Evolutionary conservation across 2,329 filamentous ascomycete genomes (phyloP).

Genomic region (Uncinocarpus reesii): DNA sequence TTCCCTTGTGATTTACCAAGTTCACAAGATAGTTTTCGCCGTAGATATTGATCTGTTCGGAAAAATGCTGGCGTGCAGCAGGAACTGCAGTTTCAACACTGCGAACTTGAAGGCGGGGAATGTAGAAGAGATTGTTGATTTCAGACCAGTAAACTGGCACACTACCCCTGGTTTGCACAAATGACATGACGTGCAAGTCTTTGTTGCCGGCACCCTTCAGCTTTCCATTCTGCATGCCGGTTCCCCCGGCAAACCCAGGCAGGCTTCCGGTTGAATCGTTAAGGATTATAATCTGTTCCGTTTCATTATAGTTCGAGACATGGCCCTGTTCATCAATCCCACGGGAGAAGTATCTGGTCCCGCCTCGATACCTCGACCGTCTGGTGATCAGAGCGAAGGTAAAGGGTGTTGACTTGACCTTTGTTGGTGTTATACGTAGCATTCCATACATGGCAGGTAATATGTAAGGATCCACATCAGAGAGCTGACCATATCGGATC

Average conservation of each 20-base stretch:
- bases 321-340: slow-evolving; percentile 88
- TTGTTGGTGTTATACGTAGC: slow-evolving; percentile 79
- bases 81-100: slow-evolving; percentile 68
- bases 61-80: slow-evolving; percentile 77
- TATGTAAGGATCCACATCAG: slow-evolving; percentile 79
- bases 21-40: slow-evolving; percentile 97
- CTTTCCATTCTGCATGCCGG: slow-evolving; percentile 65
- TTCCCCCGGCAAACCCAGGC: slow-evolving; percentile 68
- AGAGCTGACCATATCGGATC: slow-evolving; percentile 48
- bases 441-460: slow-evolving; percentile 94
- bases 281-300: slow-evolving; percentile 80
- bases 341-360: slow-evolving; percentile 88
- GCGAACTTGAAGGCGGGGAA: slow-evolving; percentile 78
- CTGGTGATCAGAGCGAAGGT: slow-evolving; percentile 82
- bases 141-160: slow-evolving; percentile 95
- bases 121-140: slow-evolving; percentile 85
- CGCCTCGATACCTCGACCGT: slow-evolving; percentile 75
- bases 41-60: slow-evolving; percentile 85
- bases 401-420: slow-evolving; percentile 71
- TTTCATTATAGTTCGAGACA: slow-evolving; percentile 99
- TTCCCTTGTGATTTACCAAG: slow-evolving; percentile 88
- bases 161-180: slow-evolving; percentile 92
- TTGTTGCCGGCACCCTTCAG: slow-evolving; percentile 49
- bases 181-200: slow-evolving; percentile 83
- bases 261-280: slow-evolving; percentile 70